Evolutionary conservation across 1,284 basidiomycete species (phyloP).

Genomic region (Bjerkandera adusta): DNA sequence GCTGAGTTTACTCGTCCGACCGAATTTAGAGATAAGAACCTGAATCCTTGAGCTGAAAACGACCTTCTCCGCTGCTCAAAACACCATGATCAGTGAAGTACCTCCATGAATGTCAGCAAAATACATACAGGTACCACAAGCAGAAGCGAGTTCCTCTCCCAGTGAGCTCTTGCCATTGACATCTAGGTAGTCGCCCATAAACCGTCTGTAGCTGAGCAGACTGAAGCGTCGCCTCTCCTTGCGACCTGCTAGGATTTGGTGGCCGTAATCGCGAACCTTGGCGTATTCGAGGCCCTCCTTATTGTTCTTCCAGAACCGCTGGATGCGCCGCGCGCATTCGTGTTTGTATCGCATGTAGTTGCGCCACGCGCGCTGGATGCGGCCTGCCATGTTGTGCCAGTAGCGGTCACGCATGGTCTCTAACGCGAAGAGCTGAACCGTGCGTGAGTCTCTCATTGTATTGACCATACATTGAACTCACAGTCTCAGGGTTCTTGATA

Average conservation of each 20-base stretch:
- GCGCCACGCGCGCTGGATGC: conserved; percentile 96
- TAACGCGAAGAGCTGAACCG: conserved; percentile 84
- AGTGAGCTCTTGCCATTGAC: conserved; percentile 81
- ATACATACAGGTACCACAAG: conserved; percentile 74
- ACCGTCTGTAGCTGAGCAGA: conserved; percentile 91
- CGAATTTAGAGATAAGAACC: conserved; percentile 84
- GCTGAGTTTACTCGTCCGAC: conserved; percentile 88
- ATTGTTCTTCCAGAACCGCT: conserved; percentile 98
- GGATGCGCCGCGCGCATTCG: conserved; percentile 94
- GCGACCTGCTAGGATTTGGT: conserved; percentile 86
- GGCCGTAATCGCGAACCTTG: conserved; percentile 90
- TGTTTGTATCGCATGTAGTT: conserved; percentile 95
- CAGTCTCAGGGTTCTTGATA: conserved; percentile 99
- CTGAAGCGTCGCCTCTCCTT: conserved; percentile 96
- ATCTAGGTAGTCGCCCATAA: conserved; percentile 96
- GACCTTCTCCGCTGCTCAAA: conserved; percentile 61
- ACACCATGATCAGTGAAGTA: conserved; percentile 9
- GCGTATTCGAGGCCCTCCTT: conserved; percentile 91
- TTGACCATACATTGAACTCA: conserved; percentile 33
- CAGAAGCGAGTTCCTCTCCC: conserved; percentile 76
- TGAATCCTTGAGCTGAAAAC: conserved; percentile 87
- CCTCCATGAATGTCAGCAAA: not conserved
- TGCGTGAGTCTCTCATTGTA: not conserved
- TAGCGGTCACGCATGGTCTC: conserved; percentile 99
- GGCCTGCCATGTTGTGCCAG: conserved; percentile 99